Evolutionary conservation across 768 basidiomycete species (phyloP).

Genomic region (Lyophyllum atratum): DNA sequence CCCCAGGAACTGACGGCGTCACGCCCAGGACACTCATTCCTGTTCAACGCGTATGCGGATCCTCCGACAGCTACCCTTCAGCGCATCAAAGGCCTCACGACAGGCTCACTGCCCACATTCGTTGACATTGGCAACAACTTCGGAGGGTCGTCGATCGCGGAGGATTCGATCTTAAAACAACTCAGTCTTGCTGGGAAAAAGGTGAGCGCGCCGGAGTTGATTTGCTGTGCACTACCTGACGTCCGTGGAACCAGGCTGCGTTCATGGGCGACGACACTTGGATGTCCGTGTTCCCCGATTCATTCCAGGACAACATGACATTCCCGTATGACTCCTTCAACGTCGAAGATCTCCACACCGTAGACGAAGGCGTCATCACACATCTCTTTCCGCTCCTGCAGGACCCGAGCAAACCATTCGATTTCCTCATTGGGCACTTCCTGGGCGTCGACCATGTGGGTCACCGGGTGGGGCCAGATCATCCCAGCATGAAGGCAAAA

Average conservation of each 20-base stretch:
- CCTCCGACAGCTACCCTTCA: conserved; percentile 96
- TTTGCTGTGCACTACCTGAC: neutral
- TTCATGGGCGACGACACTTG: conserved; percentile 99
- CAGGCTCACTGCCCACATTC: conserved; percentile 94
- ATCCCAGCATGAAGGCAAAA: conserved; percentile 84
- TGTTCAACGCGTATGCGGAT: conserved; percentile 90
- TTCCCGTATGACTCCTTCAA: conserved; percentile 96
- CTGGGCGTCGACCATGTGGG: conserved; percentile 97
- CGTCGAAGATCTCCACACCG: conserved; percentile 96
- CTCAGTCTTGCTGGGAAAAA: conserved; percentile 57
- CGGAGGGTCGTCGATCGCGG: conserved; percentile 80
- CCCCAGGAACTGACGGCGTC: conserved; percentile 69
- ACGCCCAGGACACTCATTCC: conserved; percentile 72
- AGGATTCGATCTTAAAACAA: conserved; percentile 88
- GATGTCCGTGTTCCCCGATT: conserved; percentile 82
- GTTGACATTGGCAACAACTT: conserved; percentile 94
- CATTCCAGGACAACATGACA: conserved; percentile 71
- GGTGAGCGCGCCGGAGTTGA: no score
- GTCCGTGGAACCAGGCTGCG: conserved; percentile 51
- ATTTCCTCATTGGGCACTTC: conserved; percentile 89
- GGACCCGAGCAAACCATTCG: conserved; percentile 59
- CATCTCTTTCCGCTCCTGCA: conserved; percentile 83
- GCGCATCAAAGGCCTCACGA: conserved; percentile 92
- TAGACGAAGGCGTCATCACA: conserved; percentile 85
- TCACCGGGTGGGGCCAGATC: conserved; percentile 90